Evolutionary conservation across 108 stramenopile species (phyloP).

Genomic region (Hondaea fermentalgiana): DNA sequence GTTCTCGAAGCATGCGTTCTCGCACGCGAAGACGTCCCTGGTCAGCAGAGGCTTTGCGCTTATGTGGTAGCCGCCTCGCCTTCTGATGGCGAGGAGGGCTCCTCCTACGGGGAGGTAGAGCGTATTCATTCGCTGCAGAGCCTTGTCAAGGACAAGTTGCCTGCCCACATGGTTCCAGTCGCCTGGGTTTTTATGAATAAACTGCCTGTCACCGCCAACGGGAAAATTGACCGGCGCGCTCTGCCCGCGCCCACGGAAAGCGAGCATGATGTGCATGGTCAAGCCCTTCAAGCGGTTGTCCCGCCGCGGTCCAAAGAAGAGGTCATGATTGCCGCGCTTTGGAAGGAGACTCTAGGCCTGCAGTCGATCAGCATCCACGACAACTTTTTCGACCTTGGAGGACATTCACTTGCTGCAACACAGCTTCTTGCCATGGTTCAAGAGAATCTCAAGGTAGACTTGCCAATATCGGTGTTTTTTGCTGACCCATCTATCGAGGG

Average conservation of each 20-base stretch:
- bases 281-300: background rate
- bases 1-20: background rate
- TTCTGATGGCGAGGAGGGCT: background rate
- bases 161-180: conserved; percentile 26
- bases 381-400: conserved; percentile 16
- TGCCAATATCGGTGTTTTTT: background rate
- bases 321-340: background rate
- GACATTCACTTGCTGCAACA: background rate
- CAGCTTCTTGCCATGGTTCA: background rate
- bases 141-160: background rate
- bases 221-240: conserved; percentile 18
- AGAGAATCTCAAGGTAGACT: background rate
- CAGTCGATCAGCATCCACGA: conserved; percentile 7
- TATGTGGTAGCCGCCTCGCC: background rate
- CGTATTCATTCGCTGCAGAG: background rate
- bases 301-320: background rate
- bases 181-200: background rate
- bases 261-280: background rate
- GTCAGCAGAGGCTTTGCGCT: background rate
- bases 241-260: conserved; percentile 12
- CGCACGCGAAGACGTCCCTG: conserved; percentile 4
- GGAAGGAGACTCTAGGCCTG: conserved; percentile 1
- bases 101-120: background rate
- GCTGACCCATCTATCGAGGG: background rate
- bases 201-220: conserved; percentile 23